Evolutionary conservation across 495 filamentous ascomycete species (phyloP).

Genomic region (Pyrenopolyporus hunteri): DNA sequence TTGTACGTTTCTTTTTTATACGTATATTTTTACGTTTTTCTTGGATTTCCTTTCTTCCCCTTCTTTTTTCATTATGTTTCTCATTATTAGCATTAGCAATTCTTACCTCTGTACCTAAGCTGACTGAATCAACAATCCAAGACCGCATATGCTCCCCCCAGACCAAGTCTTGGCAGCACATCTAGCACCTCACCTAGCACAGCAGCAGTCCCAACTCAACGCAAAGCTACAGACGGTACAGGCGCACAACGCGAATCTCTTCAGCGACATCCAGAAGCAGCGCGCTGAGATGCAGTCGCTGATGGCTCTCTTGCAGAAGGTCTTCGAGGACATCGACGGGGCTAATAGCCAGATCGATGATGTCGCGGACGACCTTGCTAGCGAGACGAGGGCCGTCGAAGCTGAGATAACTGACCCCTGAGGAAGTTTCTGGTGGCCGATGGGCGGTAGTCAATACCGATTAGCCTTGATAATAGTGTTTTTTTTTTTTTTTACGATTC

Average conservation of each 20-base stretch:
- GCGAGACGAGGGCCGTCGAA: slow-evolving; percentile 56
- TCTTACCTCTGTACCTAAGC: too few species aligned
- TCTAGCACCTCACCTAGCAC: slow-evolving; percentile 67
- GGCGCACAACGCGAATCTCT: slow-evolving; percentile 66
- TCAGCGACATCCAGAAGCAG: slow-evolving; percentile 68
- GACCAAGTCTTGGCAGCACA: slow-evolving; percentile 70
- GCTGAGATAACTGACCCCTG: slow-evolving; percentile 45
- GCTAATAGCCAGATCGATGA: slow-evolving; percentile 57
- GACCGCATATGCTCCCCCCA: slow-evolving; percentile 79
- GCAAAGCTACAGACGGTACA: slow-evolving; percentile 65
- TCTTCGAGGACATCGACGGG: slow-evolving; percentile 72
- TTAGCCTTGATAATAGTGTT: not conserved
- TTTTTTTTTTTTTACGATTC: not conserved
- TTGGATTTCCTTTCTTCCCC: slow-evolving; percentile 3
- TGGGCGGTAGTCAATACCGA: too few species aligned
- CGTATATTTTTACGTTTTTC: slow-evolving; percentile 16
- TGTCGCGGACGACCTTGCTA: slow-evolving; percentile 54
- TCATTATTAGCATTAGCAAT: not conserved
- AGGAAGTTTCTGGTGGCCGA: not conserved
- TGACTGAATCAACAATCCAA: slow-evolving; percentile 46
- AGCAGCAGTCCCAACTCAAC: slow-evolving; percentile 66
- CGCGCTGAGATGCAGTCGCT: slow-evolving; percentile 74
- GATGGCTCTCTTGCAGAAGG: slow-evolving; percentile 66
- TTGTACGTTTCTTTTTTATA: slow-evolving; percentile 48
- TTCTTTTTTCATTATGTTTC: slow-evolving; percentile 12